Percentiles rank a stretch among this genome's conserved stretches.
phyloP scores from a whole-genome alignment of 192 early-diverging fungal genomes.

The Kappamyces sp. region DNA sequence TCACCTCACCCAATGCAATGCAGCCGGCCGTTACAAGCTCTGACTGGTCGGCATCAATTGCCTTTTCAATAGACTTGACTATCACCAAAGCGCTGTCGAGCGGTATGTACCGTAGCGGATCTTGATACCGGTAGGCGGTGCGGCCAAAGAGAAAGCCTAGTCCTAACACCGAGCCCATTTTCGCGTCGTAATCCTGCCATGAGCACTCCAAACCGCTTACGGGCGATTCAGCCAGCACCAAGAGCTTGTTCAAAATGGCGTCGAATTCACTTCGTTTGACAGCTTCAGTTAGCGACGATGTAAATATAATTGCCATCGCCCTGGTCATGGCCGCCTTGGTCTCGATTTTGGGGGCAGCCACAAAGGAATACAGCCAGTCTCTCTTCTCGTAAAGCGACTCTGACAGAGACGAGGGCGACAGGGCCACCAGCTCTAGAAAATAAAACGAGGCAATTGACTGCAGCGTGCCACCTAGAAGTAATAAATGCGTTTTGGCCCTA shows the following conservation, averaged over 20 bases:
- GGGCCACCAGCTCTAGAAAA: conserved; percentile 63
- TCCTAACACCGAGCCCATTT: conserved; percentile 58
- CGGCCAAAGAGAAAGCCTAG: conserved; percentile 67
- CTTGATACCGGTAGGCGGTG: conserved; percentile 47
- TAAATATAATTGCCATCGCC: conserved; percentile 68
- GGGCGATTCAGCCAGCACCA: neutral
- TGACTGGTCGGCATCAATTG: conserved; percentile 48
- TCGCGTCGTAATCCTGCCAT: too few relatives aligned
- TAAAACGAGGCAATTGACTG: conserved; percentile 60
- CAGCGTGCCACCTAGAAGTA: conserved; percentile 46
- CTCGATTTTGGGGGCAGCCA: conserved; percentile 54
- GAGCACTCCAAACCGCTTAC: conserved; percentile 12
- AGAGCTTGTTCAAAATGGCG: conserved; percentile 36
- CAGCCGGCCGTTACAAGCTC: conserved; percentile 56
- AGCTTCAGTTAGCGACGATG: conserved; percentile 34
- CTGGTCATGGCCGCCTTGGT: conserved; percentile 61
- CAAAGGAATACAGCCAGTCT: conserved; percentile 52
- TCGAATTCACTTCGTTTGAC: conserved; percentile 27
- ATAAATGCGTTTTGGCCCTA: neutral
- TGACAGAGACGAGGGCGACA: conserved; percentile 55
- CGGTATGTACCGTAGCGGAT: conserved; percentile 17
- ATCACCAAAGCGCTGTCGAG: conserved; percentile 9
- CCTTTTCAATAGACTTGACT: conserved; percentile 36
- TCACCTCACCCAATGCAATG: conserved; percentile 65
- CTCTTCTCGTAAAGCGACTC: conserved; percentile 41